A percentile compares a stretch with the other conserved stretches of the same genome.
Evolutionary conservation across 192 early-diverging fungal genomes (phyloP).

Genomic region (Backusella circina): DNA sequence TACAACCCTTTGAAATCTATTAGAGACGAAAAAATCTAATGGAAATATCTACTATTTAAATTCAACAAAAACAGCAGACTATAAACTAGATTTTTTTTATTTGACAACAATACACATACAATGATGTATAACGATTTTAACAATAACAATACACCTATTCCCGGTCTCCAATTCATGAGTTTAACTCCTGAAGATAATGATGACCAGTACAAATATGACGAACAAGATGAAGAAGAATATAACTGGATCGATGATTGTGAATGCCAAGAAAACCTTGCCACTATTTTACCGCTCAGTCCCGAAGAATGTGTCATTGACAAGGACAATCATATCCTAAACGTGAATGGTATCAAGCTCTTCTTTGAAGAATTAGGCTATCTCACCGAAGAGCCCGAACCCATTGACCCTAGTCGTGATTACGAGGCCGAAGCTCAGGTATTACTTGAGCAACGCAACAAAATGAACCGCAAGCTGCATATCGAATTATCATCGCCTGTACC

Average conservation of each 20-base stretch:
- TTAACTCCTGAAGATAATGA: constrained; percentile 14
- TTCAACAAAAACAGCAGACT: not conserved
- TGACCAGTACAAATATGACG: not conserved
- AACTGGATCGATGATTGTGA: constrained; percentile 17
- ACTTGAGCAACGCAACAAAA: constrained; percentile 10
- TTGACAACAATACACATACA: not conserved
- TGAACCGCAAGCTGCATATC: not conserved
- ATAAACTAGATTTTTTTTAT: not conserved
- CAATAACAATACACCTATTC: not conserved
- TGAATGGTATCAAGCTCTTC: constrained; percentile 5
- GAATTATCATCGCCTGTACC: not conserved
- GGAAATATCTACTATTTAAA: not conserved
- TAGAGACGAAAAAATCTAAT: not conserved
- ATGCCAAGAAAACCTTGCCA: constrained; percentile 19
- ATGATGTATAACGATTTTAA: not conserved
- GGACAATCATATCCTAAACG: constrained; percentile 16
- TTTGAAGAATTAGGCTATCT: constrained; percentile 32
- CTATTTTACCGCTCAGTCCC: constrained; percentile 22
- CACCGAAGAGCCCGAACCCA: constrained; percentile 28
- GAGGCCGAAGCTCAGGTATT: constrained; percentile 21
- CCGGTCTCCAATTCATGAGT: not conserved
- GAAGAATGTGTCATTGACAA: constrained; percentile 19
- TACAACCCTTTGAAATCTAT: not conserved
- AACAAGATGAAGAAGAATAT: constrained; percentile 1
- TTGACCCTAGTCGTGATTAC: constrained; percentile 30